A percentile compares a stretch with the other conserved stretches of the same genome.
These are phyloP conservation scores for Stemphylium vesicarium DNA, from an alignment of 2,329 filamentous ascomycete species.

Conservation along the genomic window DNA sequence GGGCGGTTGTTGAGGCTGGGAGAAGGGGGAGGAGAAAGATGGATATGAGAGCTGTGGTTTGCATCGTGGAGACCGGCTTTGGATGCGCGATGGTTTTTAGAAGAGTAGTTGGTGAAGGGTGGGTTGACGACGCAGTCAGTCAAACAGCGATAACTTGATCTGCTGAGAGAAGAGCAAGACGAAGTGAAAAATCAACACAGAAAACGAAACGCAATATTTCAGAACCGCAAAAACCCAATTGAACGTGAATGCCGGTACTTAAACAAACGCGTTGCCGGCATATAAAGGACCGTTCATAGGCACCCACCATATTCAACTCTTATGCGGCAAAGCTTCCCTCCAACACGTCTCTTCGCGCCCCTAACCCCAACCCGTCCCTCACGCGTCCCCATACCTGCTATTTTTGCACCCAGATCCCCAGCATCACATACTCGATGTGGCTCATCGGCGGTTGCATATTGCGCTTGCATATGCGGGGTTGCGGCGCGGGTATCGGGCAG, in stretches of 20 bases:
- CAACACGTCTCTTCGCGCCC: background rate
- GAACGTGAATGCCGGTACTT: background rate
- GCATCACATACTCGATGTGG: background rate
- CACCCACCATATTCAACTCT: background rate
- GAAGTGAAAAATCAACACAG: background rate
- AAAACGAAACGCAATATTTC: background rate
- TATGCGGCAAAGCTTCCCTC: background rate
- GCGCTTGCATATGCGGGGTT: slow-evolving; percentile 12
- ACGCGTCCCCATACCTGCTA: slow-evolving; percentile 2
- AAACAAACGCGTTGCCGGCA: background rate
- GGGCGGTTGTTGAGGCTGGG: background rate
- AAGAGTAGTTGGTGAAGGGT: background rate
- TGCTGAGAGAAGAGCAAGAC: background rate
- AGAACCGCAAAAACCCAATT: background rate
- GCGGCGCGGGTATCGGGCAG: slow-evolving; percentile 16
- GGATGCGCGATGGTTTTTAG: no score
- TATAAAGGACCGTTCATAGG: background rate
- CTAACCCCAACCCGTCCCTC: slow-evolving; percentile 1
- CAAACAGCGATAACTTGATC: background rate
- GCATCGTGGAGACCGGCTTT: slow-evolving; percentile 8
- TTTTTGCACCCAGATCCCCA: slow-evolving; percentile 7
- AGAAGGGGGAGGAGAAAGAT: slow-evolving; percentile 10
- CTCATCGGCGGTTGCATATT: slow-evolving; percentile 1
- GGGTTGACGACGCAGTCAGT: slow-evolving; percentile 2
- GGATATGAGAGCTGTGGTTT: slow-evolving; percentile 10